Evolutionary conservation across 257 asterid species (phyloP).

Genomic region (Solanum chilense): DNA sequence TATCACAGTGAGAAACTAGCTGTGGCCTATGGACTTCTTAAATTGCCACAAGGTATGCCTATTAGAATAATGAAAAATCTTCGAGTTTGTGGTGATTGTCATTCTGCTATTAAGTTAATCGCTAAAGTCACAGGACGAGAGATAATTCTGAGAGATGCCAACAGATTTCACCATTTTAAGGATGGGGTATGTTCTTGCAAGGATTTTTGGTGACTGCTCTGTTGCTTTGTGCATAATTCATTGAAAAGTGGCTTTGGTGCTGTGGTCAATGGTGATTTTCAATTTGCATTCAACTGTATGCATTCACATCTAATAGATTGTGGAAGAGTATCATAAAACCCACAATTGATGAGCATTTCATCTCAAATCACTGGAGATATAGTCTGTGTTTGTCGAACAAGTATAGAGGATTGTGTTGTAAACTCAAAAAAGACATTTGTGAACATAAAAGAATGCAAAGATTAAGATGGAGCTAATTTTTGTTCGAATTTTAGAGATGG

Average conservation of each 20-base stretch:
- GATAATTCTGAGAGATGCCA: conserved; percentile 54
- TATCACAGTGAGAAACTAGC: conserved; percentile 69
- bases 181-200: conserved; percentile 57
- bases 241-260: not conserved
- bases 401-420: not conserved
- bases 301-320: not conserved
- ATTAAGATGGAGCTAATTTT: not conserved
- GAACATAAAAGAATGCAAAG: not conserved
- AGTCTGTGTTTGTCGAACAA: not conserved
- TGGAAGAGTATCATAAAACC: not conserved
- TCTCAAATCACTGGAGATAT: not conserved
- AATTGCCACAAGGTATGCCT: conserved; percentile 44
- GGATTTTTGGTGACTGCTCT: conserved; percentile 47
- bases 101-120: conserved; percentile 44
- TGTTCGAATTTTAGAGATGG: not conserved
- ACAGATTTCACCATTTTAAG: conserved; percentile 60
- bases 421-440: not conserved
- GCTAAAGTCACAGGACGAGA: conserved; percentile 38
- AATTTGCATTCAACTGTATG: not conserved
- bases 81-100: conserved; percentile 69
- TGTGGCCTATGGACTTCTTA: conserved; percentile 56
- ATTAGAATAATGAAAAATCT: conserved; percentile 62
- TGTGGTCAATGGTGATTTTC: not conserved
- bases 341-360: not conserved
- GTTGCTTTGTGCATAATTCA: not conserved